Conservation (phyloP, 208 protist genomes). For the Angomonas desouzai region DNA sequence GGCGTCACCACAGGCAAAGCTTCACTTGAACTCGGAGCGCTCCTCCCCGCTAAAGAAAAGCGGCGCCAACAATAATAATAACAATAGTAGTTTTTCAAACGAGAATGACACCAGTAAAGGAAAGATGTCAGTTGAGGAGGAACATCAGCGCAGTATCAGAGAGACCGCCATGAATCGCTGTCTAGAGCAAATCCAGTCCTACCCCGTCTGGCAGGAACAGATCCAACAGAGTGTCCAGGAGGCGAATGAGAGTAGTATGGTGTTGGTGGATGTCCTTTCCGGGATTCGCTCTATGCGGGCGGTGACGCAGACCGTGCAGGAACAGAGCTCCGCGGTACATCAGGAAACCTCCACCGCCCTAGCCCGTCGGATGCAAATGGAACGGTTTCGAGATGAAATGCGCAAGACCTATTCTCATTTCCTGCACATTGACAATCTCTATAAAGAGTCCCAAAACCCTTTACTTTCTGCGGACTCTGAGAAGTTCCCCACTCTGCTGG, state of each 20-base stretch:
- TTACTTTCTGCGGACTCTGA: conserved; percentile 55
- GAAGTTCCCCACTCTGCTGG: conserved; percentile 62
- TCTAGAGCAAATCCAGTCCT: conserved; percentile 38
- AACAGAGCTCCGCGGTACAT: conserved; percentile 70
- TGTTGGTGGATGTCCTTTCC: conserved; percentile 34
- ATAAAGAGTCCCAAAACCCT: conserved; percentile 51
- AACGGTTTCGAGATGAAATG: conserved; percentile 68
- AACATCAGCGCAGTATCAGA: conserved; percentile 15
- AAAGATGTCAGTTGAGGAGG: conserved; percentile 7
- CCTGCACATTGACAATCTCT: conserved; percentile 71
- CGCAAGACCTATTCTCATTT: conserved; percentile 72
- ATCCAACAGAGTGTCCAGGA: conserved; percentile 31
- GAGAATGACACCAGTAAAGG: too few relatives aligned
- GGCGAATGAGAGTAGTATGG: conserved; percentile 42
- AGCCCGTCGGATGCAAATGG: conserved; percentile 67
- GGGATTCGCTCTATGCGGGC: conserved; percentile 57
- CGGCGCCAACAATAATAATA: too few relatives aligned
- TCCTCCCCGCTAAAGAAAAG: background rate
- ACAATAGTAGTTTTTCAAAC: too few relatives aligned
- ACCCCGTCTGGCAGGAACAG: conserved; percentile 40
- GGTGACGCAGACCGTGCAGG: conserved; percentile 66
- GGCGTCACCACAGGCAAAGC: background rate
- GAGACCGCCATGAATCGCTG: conserved; percentile 27
- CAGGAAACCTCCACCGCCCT: conserved; percentile 72
- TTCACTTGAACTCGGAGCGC: background rate